Evolutionary conservation across 2,329 filamentous ascomycete genomes (phyloP), one percentile per base, ranked within the genome.

Genomic region (Trichoderma afroharzianum): DNA sequence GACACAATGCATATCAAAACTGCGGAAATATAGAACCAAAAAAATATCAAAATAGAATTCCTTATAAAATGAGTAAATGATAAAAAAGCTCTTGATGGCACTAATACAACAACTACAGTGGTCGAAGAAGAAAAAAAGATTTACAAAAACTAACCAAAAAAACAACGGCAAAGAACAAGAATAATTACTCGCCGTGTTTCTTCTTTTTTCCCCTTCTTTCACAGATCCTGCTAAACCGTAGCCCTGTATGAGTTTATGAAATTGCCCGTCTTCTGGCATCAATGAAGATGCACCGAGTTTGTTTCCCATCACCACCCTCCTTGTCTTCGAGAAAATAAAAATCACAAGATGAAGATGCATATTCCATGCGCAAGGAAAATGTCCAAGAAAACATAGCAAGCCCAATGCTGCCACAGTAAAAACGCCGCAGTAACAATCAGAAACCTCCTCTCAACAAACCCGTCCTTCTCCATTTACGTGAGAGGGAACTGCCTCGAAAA

Each of bases 371-470:
- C 28, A 62, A 43, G 47, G 21, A 55, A 64, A 55, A 55, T 67
- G 47, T 57, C 70, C 70, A 68, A 68, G 30, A 58, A 36, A 63
- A 68, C 43, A 68, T 30, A 47, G 47, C 59, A 61, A 63, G 28
- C 64, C 67, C 58, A 72, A 74, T 73, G 72, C 68, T 72, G 71
- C 67, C 67, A 57, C 36, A 59, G 39, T 70, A 68, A 72, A 72
- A 43, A 71, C 72, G 72, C 72, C 72, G 39, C 71, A 64, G 63
- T 43, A 62, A 33, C n/a, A 55, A 59, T 8, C 43, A 58, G 24
- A 43, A 47, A 53, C 59, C 21, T 33, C 39, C 24, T 58, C 43
- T 36, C n/a, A 50, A 36, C 66, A 9, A 53, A 62, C 18, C 50
- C 21, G 28, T 30, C 57, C 57, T 47, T 32, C 39, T 47, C 57